A percentile compares a stretch with the other conserved stretches of the same genome.
These are phyloP conservation scores for Ganoderma resinaceum DNA, from an alignment of 1,284 basidiomycete genomes.

Conservation along the genomic window DNA sequence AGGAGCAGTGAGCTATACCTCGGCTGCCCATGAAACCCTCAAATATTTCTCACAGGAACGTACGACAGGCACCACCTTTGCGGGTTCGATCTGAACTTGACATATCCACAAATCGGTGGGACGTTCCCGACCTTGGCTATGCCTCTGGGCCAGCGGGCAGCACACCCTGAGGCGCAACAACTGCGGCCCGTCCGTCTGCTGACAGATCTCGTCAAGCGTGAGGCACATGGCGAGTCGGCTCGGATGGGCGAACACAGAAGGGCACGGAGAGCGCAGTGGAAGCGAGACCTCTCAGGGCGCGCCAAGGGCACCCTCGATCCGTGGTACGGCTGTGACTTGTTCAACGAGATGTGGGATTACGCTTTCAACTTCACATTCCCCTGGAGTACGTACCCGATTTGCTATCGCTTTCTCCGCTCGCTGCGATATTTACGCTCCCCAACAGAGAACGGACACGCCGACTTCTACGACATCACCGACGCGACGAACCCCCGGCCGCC, in stretches of 20 bases:
- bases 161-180: not conserved
- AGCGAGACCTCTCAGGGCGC: slow-evolving; percentile 36
- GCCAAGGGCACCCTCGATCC: slow-evolving; percentile 42
- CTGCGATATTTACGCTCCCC: not conserved
- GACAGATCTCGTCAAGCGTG: slow-evolving; percentile 14
- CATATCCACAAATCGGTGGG: slow-evolving; percentile 65
- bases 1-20: slow-evolving; percentile 56
- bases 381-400: slow-evolving; percentile 61
- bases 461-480: slow-evolving; percentile 61
- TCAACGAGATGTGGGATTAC: slow-evolving; percentile 43
- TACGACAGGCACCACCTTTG: slow-evolving; percentile 40
- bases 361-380: slow-evolving; percentile 53
- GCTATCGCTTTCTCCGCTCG: not conserved
- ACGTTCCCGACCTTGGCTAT: slow-evolving; percentile 51
- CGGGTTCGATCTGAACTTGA: slow-evolving; percentile 67
- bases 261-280: slow-evolving; percentile 28
- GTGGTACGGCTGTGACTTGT: slow-evolving; percentile 42
- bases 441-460: slow-evolving; percentile 32
- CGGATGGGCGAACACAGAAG: slow-evolving; percentile 24
- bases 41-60: not conserved
- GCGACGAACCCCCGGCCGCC: slow-evolving; percentile 55
- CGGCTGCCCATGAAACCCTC: not conserved
- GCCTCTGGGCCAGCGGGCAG: not conserved
- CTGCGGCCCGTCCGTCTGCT: slow-evolving; percentile 19
- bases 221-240: slow-evolving; percentile 14